These are phyloP conservation scores for Hirschfeldia incana DNA, from an alignment of 345 rosid genomes.

Conservation along the genomic window DNA sequence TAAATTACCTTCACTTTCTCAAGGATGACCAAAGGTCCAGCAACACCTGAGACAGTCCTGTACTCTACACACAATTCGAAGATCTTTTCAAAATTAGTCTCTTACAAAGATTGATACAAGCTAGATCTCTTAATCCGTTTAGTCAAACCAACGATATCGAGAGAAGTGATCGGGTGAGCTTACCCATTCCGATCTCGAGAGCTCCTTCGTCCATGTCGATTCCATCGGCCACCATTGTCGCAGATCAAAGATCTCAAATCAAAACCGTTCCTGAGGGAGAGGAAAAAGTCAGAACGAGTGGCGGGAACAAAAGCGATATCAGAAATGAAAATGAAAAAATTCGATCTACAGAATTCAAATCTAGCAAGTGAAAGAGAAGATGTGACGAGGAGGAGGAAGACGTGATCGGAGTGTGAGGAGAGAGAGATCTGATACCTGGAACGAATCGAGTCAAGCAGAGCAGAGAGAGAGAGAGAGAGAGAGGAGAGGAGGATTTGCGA, in stretches of 20 bases:
- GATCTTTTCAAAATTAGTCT: conserved; percentile 25
- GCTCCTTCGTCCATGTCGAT: conserved; percentile 65
- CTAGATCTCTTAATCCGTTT: background rate
- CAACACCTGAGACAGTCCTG: conserved; percentile 97
- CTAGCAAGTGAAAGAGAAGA: background rate
- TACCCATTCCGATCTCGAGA: conserved; percentile 93
- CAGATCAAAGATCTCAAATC: conserved; percentile 31
- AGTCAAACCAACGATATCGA: conserved; percentile 1
- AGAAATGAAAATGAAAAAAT: background rate
- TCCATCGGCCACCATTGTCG: conserved; percentile 50
- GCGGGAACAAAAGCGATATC: conserved; percentile 24
- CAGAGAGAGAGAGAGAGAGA: background rate
- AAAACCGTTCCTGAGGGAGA: background rate
- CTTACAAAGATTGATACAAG: background rate
- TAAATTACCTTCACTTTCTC: conserved; percentile 87
- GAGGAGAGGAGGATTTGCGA: conserved; percentile 6
- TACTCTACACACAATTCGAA: conserved; percentile 63
- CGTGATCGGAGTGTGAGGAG: background rate
- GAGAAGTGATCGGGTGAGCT: conserved; percentile 24
- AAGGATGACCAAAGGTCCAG: conserved; percentile 95
- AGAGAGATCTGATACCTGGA: conserved; percentile 35
- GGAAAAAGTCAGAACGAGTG: background rate
- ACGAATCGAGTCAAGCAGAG: conserved; percentile 16
- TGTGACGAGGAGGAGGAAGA: background rate
- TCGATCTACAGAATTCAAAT: background rate